Conservation (phyloP, 345 rosid genomes). For the Eutrema heterophyllum region DNA sequence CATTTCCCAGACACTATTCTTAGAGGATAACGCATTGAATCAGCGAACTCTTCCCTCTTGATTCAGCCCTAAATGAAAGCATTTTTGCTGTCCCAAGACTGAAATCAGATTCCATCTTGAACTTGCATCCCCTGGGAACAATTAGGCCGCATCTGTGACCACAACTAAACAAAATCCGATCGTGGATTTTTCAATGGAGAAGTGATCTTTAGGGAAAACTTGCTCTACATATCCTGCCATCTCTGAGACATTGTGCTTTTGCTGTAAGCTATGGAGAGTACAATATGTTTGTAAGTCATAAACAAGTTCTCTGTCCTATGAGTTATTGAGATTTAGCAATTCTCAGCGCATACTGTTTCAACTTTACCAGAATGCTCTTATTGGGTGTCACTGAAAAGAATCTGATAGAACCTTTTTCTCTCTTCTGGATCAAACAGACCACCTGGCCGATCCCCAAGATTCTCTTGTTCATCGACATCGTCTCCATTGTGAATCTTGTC, state of each 20-base stretch:
- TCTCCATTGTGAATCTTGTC: constrained; percentile 10
- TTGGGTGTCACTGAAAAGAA: constrained; percentile 56
- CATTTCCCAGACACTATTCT: too few relatives aligned
- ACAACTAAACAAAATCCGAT: not conserved
- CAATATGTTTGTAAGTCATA: not conserved
- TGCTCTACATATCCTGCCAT: not conserved
- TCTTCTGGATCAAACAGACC: constrained; percentile 80
- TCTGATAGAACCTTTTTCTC: constrained; percentile 73
- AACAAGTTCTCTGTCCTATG: not conserved
- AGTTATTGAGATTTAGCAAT: not conserved
- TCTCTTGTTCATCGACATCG: constrained; percentile 45
- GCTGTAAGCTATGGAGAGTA: not conserved
- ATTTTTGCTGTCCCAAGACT: not conserved
- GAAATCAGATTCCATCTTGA: not conserved
- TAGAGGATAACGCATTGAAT: not conserved
- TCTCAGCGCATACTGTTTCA: not conserved
- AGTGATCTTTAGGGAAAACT: not conserved
- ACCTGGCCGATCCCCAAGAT: constrained; percentile 38
- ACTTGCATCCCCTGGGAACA: not conserved
- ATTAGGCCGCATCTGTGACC: not conserved
- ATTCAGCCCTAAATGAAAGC: not conserved
- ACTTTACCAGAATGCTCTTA: constrained; percentile 24
- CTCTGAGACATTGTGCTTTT: not conserved
- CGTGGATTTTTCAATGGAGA: not conserved
- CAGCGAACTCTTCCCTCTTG: not conserved